Conservation (phyloP, 2,329 filamentous ascomycete genomes). For the Penicillium glabrum region DNA sequence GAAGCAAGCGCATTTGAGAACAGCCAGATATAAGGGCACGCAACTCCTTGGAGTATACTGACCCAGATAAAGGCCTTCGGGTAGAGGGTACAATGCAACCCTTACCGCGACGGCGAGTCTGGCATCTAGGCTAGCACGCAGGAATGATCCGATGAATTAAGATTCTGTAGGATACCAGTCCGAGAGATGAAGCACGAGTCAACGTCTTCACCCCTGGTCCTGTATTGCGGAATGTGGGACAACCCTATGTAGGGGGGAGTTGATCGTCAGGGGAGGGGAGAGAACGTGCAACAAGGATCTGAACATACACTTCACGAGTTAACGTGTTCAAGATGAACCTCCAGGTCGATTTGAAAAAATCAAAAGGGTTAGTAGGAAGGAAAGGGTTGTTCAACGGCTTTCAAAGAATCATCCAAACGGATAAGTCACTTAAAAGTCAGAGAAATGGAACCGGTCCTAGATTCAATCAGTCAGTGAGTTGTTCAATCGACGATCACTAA, state of each 20-base stretch:
- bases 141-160: conserved; percentile 42
- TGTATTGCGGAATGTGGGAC: conserved; percentile 39
- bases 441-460: conserved; percentile 17
- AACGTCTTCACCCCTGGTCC: conserved; percentile 48
- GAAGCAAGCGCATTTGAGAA: conserved; percentile 12
- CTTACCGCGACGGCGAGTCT: conserved; percentile 45
- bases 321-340: conserved; percentile 26
- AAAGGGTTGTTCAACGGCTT: conserved; percentile 24
- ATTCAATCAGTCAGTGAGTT: neutral
- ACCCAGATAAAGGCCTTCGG: conserved; percentile 44
- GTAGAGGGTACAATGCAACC: conserved; percentile 42
- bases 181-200: conserved; percentile 45
- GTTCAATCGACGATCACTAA: neutral
- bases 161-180: conserved; percentile 37
- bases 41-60: conserved; percentile 35
- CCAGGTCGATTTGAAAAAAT: conserved; percentile 21
- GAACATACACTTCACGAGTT: conserved; percentile 37
- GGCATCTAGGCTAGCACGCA: conserved; percentile 45
- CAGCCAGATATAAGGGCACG: conserved; percentile 16
- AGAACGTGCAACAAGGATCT: conserved; percentile 28
- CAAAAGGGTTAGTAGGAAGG: conserved; percentile 20
- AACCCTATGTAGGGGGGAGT: conserved; percentile 42
- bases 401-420: conserved; percentile 27
- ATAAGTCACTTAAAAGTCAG: conserved; percentile 22
- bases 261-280: conserved; percentile 36